Conservation (phyloP, 2,329 filamentous ascomycete species). For the Diaporthe eres region DNA sequence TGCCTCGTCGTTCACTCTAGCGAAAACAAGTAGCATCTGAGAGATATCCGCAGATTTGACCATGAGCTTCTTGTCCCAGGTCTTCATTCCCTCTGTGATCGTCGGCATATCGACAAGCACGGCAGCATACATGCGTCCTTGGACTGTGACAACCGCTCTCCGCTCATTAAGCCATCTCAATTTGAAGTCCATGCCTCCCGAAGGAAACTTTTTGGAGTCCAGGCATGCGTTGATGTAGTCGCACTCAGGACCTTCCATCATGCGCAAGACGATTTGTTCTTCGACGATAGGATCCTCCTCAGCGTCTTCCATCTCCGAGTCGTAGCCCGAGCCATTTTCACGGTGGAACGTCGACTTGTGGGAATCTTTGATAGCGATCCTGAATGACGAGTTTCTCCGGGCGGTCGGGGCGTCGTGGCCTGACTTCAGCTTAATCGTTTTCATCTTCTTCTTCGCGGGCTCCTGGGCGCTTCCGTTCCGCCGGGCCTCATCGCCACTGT, state of each 20-base stretch:
- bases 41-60: slow-evolving; percentile 92
- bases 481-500: slow-evolving; percentile 60
- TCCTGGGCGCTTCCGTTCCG: slow-evolving; percentile 56
- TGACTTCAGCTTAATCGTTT: slow-evolving; percentile 52
- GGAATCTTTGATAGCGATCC: slow-evolving; percentile 55
- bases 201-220: slow-evolving; percentile 40
- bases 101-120: slow-evolving; percentile 87
- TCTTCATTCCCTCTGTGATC: slow-evolving; percentile 92
- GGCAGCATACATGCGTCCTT: slow-evolving; percentile 80
- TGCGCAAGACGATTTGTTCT: slow-evolving; percentile 89
- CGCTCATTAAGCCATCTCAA: slow-evolving; percentile 87
- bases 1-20: slow-evolving; percentile 74
- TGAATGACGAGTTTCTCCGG: slow-evolving; percentile 34
- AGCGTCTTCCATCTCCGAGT: slow-evolving; percentile 93
- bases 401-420: slow-evolving; percentile 53
- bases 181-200: slow-evolving; percentile 80
- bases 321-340: slow-evolving; percentile 89
- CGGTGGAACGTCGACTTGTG: slow-evolving; percentile 64
- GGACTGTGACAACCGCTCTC: slow-evolving; percentile 79
- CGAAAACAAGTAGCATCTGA: slow-evolving; percentile 88
- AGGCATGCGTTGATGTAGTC: slow-evolving; percentile 74
- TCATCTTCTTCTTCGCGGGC: slow-evolving; percentile 47
- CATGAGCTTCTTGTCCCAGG: slow-evolving; percentile 89
- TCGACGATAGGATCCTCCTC: slow-evolving; percentile 91
- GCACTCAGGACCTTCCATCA: slow-evolving; percentile 87